Conservation (phyloP, 352 stramenopile species). For the Globisporangium heterothallicum region DNA sequence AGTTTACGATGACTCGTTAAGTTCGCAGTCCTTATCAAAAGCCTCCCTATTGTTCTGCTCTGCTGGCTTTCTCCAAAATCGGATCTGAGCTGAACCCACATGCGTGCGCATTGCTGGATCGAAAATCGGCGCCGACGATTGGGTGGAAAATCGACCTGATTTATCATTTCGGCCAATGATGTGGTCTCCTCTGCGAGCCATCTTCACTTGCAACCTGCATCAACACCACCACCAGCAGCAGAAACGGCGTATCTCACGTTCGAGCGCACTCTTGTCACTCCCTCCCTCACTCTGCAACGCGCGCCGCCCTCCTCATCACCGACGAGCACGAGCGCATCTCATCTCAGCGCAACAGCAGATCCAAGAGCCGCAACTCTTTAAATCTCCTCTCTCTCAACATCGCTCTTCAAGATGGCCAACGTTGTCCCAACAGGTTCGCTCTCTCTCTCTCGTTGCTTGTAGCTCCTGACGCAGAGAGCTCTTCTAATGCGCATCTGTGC, state of each 20-base stretch:
- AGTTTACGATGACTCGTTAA: too few relatives aligned
- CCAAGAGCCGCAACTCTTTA: too few relatives aligned
- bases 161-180: conserved; percentile 5
- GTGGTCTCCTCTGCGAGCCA: neutral
- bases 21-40: too few relatives aligned
- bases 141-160: conserved; percentile 7
- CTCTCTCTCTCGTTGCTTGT: conserved; percentile 2
- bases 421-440: neutral
- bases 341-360: too few relatives aligned
- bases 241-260: too few relatives aligned
- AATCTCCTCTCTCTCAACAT: neutral
- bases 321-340: too few relatives aligned
- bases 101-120: conserved; percentile 5
- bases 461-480: too few relatives aligned
- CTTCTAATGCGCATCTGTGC: too few relatives aligned
- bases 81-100: conserved; percentile 15
- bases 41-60: neutral
- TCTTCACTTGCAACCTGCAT: too few relatives aligned
- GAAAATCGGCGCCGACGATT: neutral
- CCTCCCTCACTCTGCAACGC: neutral
- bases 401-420: neutral
- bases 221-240: neutral
- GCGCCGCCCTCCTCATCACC: too few relatives aligned
- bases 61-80: neutral
- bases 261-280: neutral